Conservation (phyloP, 1,284 basidiomycete species). For the Marasmius oreades region DNA sequence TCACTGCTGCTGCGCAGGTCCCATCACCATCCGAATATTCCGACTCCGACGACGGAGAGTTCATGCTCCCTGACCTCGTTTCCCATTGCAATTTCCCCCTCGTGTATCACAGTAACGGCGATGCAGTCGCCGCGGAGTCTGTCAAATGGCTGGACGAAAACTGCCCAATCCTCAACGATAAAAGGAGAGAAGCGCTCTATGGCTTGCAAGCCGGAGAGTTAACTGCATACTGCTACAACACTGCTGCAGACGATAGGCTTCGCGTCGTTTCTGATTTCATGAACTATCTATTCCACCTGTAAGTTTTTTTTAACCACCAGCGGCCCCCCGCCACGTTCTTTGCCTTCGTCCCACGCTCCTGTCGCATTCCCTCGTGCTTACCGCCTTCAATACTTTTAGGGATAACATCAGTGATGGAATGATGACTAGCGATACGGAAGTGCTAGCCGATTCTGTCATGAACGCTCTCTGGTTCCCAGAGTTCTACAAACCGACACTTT, state of each 20-base stretch:
- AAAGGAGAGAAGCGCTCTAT: slow-evolving; percentile 46
- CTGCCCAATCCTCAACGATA: slow-evolving; percentile 47
- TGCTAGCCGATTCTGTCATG: slow-evolving; percentile 47
- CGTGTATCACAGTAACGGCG: slow-evolving; percentile 48
- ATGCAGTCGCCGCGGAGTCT: slow-evolving; percentile 51
- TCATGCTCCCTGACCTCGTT: slow-evolving; percentile 64
- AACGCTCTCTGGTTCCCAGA: slow-evolving; percentile 47
- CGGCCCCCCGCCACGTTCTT: not conserved
- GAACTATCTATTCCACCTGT: slow-evolving; percentile 56
- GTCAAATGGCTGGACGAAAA: slow-evolving; percentile 54
- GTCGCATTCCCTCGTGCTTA: not conserved
- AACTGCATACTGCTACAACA: slow-evolving; percentile 61
- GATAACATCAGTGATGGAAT: slow-evolving; percentile 59
- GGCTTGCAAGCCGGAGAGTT: slow-evolving; percentile 65
- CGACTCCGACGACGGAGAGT: slow-evolving; percentile 20
- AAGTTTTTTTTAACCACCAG: slow-evolving; percentile 21
- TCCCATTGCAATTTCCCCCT: slow-evolving; percentile 56
- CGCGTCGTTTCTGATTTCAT: slow-evolving; percentile 61
- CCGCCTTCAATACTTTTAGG: slow-evolving; percentile 24
- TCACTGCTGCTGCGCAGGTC: too few species aligned
- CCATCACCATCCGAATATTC: too few species aligned
- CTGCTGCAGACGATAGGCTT: slow-evolving; percentile 47
- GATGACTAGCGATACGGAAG: slow-evolving; percentile 46
- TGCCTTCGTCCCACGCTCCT: not conserved
- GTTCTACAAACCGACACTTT: slow-evolving; percentile 38